A percentile compares a stretch with the other conserved stretches of the same genome.
phyloP scores from a whole-genome alignment of 2,329 filamentous ascomycete species.

The Pyrenochaeta sp. region DNA sequence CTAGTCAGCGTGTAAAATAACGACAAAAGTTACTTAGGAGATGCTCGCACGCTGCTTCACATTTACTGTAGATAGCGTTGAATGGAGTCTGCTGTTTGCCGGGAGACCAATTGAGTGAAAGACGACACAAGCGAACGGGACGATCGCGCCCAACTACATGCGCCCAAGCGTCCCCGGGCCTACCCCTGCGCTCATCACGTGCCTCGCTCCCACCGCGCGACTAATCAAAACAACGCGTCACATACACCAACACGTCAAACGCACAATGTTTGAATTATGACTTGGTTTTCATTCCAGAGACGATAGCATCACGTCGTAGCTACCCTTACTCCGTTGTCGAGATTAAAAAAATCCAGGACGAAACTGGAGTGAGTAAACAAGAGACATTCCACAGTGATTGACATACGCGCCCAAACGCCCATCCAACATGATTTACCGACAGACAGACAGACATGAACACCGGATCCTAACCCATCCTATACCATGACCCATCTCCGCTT shows the following conservation, averaged over 20 bases:
- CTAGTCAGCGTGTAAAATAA: too few relatives aligned
- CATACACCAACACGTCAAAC: slow-evolving; percentile 6
- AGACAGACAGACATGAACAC: slow-evolving; percentile 27
- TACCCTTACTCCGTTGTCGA: slow-evolving; percentile 16
- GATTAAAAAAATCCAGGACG: slow-evolving; percentile 5
- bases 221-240: slow-evolving; percentile 22
- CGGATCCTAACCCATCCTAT: slow-evolving; percentile 6
- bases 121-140: not conserved
- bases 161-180: not conserved
- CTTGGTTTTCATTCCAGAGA: slow-evolving; percentile 27
- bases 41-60: not conserved
- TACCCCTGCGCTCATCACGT: slow-evolving; percentile 8
- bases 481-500: slow-evolving; percentile 11
- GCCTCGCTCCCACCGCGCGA: slow-evolving; percentile 10
- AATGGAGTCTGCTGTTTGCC: not conserved
- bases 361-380: slow-evolving; percentile 9
- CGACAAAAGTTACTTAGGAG: too few relatives aligned
- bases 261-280: slow-evolving; percentile 23
- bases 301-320: slow-evolving; percentile 28
- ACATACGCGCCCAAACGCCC: slow-evolving; percentile 33
- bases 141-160: not conserved
- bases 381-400: slow-evolving; percentile 1
- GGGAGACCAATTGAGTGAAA: not conserved
- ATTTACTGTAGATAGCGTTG: not conserved
- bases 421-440: slow-evolving; percentile 31